Evolutionary conservation across 2,329 filamentous ascomycete genomes (phyloP), one percentile per base, ranked within the genome.

Genomic region (Berkeleyomyces rouxiae): DNA sequence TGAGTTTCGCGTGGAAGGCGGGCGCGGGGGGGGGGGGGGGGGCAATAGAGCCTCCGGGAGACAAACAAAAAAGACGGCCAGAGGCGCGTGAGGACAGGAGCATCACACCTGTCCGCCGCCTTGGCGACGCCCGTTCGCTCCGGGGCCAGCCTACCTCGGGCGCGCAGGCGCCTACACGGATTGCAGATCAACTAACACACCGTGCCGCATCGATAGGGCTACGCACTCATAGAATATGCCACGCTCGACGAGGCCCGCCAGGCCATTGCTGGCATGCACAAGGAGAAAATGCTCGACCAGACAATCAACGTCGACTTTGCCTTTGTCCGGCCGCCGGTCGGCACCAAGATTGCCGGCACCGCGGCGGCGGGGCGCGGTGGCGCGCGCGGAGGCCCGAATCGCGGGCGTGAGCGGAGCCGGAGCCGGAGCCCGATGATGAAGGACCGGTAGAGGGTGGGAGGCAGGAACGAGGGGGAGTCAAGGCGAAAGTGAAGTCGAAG

Each of bases 221-320:
- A 93, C 74, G 88, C 86, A 39, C 75, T 93, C 68, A 91, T 93
- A 72, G 89, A 93, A 72, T 93, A 90, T 73, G 78, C 87, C 1
- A 92, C 88, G 0, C 77, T 90, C 47, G 80, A 84, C 66, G 88
- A 93, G 72, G 88, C 88, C 11, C 82, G 86, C 66, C 86, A 85
- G n/a, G 88, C 88, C 53, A 89, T 93, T 69, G 84, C 90, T 71
- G 85, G 84, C 68, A 86, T 86, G n/a, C 82, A 93, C 72, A 78
- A 83, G 66, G 83, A 84, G 49, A 88, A 91, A 73, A 76, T 93
- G 63, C 80, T 93, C 53, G 88, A 93, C 68, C 88, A 93, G 78
- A 89, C 85, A 6, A 80, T 93, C 67, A 76, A 81, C 64, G 88
- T 92, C 65, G 88, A 93, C 74, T 93, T 90, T 73, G 89, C 88